Evolutionary conservation across 768 basidiomycete genomes (phyloP).

Genomic region (Tricholoma bakamatsutake): DNA sequence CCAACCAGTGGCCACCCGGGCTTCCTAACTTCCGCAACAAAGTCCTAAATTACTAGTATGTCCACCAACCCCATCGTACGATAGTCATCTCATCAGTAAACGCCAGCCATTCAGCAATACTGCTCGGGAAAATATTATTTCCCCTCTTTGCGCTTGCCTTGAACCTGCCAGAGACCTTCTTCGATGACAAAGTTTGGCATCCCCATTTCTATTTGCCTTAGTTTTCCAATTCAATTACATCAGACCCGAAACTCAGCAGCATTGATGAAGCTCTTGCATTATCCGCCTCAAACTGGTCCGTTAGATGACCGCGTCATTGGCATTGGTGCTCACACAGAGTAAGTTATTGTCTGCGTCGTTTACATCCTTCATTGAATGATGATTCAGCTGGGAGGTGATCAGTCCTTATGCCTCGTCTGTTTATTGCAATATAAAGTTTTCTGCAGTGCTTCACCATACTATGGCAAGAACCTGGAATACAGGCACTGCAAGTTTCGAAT

Average conservation of each 20-base stretch:
- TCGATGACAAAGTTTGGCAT: constrained; percentile 65
- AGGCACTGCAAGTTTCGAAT: constrained; percentile 81
- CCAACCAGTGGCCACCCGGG: constrained; percentile 74
- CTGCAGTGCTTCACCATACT: constrained; percentile 78
- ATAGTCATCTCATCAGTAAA: background rate
- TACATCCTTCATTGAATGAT: background rate
- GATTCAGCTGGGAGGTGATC: constrained; percentile 44
- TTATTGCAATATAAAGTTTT: background rate
- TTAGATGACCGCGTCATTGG: constrained; percentile 54
- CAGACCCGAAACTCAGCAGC: constrained; percentile 77
- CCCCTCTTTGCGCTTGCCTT: constrained; percentile 83
- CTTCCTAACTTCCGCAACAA: constrained; percentile 54
- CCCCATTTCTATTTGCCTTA: background rate
- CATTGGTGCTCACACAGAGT: constrained; percentile 78
- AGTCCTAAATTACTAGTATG: constrained; percentile 64
- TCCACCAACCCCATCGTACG: background rate
- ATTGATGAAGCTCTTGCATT: constrained; percentile 73
- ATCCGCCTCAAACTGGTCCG: constrained; percentile 54
- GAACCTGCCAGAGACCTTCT: constrained; percentile 66
- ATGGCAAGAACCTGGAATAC: constrained; percentile 69
- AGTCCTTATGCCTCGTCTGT: background rate
- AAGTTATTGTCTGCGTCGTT: constrained; percentile 15
- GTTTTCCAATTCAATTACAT: background rate
- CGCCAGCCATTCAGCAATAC: constrained; percentile 29
- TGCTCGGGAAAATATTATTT: constrained; percentile 61